A percentile compares a stretch with the other conserved stretches of the same genome.
phyloP scores from a whole-genome alignment of 108 stramenopile genomes.

The Nitzschia sp. region DNA sequence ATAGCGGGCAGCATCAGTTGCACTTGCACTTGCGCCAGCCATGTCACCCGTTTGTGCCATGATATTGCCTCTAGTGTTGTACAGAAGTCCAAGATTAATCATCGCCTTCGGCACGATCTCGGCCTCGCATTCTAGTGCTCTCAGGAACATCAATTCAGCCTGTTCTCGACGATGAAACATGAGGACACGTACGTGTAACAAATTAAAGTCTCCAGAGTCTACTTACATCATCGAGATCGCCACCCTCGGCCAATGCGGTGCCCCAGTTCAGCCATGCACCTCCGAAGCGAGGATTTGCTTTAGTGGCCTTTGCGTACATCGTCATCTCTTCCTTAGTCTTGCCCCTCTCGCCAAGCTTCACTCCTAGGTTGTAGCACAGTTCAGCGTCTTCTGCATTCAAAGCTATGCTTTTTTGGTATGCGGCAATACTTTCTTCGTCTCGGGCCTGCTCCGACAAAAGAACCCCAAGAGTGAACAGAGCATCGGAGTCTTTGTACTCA shows the following conservation, averaged over 20 bases:
- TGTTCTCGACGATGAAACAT: neutral
- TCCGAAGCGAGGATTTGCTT: slow-evolving; percentile 46
- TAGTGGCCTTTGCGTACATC: slow-evolving; percentile 50
- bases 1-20: slow-evolving; percentile 22
- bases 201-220: neutral
- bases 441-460: slow-evolving; percentile 50
- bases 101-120: slow-evolving; percentile 50
- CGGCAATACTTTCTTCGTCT: slow-evolving; percentile 46
- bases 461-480: slow-evolving; percentile 57
- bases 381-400: slow-evolving; percentile 69
- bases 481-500: slow-evolving; percentile 59
- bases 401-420: slow-evolving; percentile 42
- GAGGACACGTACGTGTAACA: neutral
- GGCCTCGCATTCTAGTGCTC: slow-evolving; percentile 37
- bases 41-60: slow-evolving; percentile 46
- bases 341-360: slow-evolving; percentile 54
- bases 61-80: slow-evolving; percentile 40
- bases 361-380: slow-evolving; percentile 58
- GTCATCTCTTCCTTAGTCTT: slow-evolving; percentile 42
- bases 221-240: slow-evolving; percentile 45
- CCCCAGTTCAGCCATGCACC: slow-evolving; percentile 66
- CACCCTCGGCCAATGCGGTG: slow-evolving; percentile 44
- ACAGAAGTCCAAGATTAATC: slow-evolving; percentile 52
- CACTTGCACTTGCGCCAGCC: slow-evolving; percentile 27
- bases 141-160: slow-evolving; percentile 59